Evolutionary conservation across 2,329 filamentous ascomycete species (phyloP).

Genomic region (Plenodomus biglobosus): DNA sequence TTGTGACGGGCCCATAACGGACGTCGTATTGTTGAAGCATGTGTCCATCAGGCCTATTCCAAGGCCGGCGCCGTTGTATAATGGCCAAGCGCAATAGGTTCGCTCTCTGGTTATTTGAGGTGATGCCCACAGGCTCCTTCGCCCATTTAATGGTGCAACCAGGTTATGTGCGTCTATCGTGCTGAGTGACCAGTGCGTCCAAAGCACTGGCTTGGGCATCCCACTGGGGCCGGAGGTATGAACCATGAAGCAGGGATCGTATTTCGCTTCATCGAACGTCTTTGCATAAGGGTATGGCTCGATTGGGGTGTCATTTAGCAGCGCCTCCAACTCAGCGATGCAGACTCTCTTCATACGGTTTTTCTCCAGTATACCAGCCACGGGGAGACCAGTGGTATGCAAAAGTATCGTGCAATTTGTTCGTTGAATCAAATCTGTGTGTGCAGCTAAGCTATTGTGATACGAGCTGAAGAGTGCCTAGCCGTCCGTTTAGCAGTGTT

Average conservation of each 20-base stretch:
- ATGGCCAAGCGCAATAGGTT: constrained; percentile 19
- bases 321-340: constrained; percentile 29
- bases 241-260: constrained; percentile 38
- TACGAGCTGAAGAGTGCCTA: constrained; percentile 33
- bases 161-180: constrained; percentile 22
- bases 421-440: constrained; percentile 27
- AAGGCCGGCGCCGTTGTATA: constrained; percentile 25
- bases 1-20: constrained; percentile 25
- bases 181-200: constrained; percentile 25
- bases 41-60: constrained; percentile 11
- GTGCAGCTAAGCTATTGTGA: constrained; percentile 28
- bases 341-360: constrained; percentile 27
- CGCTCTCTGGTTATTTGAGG: constrained; percentile 12
- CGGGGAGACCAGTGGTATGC: constrained; percentile 26
- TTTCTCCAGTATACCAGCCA: constrained; percentile 25
- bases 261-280: constrained; percentile 34
- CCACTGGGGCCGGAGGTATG: constrained; percentile 45
- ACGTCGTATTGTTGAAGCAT: constrained; percentile 18
- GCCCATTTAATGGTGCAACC: constrained; percentile 19
- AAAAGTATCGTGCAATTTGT: constrained; percentile 33
- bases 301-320: constrained; percentile 19
- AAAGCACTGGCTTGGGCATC: constrained; percentile 42
- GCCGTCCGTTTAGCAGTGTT: not conserved
- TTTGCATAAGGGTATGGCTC: constrained; percentile 25
- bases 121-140: constrained; percentile 19